Conservation (phyloP, 2,329 filamentous ascomycete species). For the Pestalotiopsis sp. region DNA sequence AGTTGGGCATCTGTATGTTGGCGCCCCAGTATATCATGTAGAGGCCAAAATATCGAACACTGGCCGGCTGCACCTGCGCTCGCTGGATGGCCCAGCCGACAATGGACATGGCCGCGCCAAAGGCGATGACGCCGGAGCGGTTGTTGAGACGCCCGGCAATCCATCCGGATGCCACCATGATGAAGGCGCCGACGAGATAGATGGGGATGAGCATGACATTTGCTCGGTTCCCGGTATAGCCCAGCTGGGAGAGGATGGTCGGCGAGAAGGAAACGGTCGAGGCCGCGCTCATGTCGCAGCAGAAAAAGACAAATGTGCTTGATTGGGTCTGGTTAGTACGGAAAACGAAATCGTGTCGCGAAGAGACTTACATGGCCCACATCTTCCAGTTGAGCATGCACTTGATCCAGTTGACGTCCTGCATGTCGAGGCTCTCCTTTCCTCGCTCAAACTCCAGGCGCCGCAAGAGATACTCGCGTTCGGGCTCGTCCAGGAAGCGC, state of each 20-base stretch:
- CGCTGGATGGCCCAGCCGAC: conserved; percentile 7
- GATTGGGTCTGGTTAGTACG: background rate
- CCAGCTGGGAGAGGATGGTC: conserved; percentile 8
- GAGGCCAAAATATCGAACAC: conserved; percentile 8
- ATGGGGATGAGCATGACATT: conserved; percentile 5
- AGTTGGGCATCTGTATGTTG: conserved; percentile 6
- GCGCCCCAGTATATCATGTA: conserved; percentile 8
- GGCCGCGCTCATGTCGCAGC: conserved; percentile 6
- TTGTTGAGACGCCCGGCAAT: conserved; percentile 7
- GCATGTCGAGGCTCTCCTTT: background rate
- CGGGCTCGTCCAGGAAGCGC: background rate
- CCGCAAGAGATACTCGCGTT: background rate
- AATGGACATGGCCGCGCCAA: conserved; percentile 3
- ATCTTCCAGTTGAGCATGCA: conserved; percentile 8
- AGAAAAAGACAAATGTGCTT: conserved; percentile 2
- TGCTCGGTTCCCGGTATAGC: conserved; percentile 1
- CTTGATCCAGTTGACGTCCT: background rate
- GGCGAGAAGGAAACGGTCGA: conserved; percentile 7
- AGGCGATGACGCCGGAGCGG: background rate
- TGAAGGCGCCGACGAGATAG: conserved; percentile 8
- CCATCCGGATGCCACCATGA: background rate
- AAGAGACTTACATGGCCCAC: conserved; percentile 3
- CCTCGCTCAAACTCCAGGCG: conserved; percentile 2
- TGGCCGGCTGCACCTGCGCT: background rate
- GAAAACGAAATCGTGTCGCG: background rate